Percentiles rank a stretch among this genome's conserved stretches.
These are phyloP conservation scores for Oryza coarctata DNA, from an alignment of 176 grass and related monocot genomes.

Conservation along the genomic window DNA sequence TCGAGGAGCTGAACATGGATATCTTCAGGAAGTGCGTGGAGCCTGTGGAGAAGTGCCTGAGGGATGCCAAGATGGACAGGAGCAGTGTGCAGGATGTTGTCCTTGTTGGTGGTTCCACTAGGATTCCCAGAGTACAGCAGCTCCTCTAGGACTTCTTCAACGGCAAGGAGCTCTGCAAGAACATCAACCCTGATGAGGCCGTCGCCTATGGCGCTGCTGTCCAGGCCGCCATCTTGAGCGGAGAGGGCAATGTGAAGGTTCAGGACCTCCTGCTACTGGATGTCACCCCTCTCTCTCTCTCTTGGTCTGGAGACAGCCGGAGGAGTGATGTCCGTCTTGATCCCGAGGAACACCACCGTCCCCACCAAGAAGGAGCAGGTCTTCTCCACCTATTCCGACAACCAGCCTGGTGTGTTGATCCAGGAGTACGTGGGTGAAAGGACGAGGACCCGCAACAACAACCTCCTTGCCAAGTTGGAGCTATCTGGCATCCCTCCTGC, in stretches of 20 bases:
- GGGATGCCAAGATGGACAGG: slow-evolving; percentile 70
- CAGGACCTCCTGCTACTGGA: slow-evolving; percentile 60
- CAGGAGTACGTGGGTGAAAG: slow-evolving; percentile 68
- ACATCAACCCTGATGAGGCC: slow-evolving; percentile 60
- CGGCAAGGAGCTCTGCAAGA: slow-evolving; percentile 66
- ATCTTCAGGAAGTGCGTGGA: slow-evolving; percentile 68
- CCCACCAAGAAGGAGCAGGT: slow-evolving; percentile 70
- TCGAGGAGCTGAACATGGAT: slow-evolving; percentile 61
- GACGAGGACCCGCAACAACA: slow-evolving; percentile 62
- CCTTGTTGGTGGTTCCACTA: slow-evolving; percentile 58
- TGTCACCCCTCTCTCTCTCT: slow-evolving; percentile 51
- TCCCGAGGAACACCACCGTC: slow-evolving; percentile 66
- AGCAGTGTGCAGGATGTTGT: slow-evolving; percentile 50
- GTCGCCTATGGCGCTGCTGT: slow-evolving; percentile 53
- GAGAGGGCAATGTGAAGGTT: slow-evolving; percentile 72
- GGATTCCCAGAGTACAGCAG: slow-evolving; percentile 62
- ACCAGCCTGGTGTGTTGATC: slow-evolving; percentile 59
- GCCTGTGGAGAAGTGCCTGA: slow-evolving; percentile 59
- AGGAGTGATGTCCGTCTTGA: slow-evolving; percentile 60
- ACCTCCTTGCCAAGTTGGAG: slow-evolving; percentile 60
- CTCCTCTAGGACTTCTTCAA: slow-evolving; percentile 63
- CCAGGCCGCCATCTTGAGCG: slow-evolving; percentile 56
- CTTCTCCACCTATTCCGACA: slow-evolving; percentile 59
- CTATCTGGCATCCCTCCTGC: slow-evolving; percentile 56
- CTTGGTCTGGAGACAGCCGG: slow-evolving; percentile 47